phyloP scores from a whole-genome alignment of 208 protist genomes.

The Trypanosoma brucei region DNA sequence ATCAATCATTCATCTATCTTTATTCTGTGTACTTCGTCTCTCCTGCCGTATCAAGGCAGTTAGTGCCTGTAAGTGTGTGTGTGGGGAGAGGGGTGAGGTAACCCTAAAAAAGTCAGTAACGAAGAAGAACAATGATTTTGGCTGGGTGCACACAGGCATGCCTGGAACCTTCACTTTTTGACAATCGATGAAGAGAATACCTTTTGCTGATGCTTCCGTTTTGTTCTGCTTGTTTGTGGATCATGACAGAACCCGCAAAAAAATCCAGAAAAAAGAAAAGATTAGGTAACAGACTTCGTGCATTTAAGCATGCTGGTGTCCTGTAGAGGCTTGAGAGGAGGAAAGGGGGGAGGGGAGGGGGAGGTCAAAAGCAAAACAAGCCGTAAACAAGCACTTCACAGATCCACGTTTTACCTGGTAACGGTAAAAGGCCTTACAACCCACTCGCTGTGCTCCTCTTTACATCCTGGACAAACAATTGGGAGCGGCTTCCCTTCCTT shows the following conservation, averaged over 20 bases:
- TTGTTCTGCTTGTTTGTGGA: too few relatives aligned
- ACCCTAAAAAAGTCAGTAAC: background rate
- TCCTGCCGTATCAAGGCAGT: background rate
- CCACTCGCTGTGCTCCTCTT: conserved; percentile 67
- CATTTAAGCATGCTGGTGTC: too few relatives aligned
- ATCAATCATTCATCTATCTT: conserved; percentile 15
- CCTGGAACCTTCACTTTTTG: background rate
- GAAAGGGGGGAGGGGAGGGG: background rate
- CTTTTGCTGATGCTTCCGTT: too few relatives aligned
- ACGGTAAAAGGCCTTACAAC: conserved; percentile 42
- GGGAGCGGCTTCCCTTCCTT: conserved; percentile 53
- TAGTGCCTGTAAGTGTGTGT: background rate
- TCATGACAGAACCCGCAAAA: too few relatives aligned
- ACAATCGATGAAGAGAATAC: too few relatives aligned
- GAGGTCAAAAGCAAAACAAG: background rate
- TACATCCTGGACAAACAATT: conserved; percentile 77
- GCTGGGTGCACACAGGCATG: background rate
- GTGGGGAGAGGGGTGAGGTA: background rate
- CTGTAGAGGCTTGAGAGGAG: too few relatives aligned
- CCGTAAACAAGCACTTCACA: too few relatives aligned
- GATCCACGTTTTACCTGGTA: background rate
- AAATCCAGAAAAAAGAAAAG: too few relatives aligned
- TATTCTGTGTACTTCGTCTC: background rate
- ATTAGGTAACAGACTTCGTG: too few relatives aligned
- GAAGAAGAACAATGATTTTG: background rate